Evolutionary conservation across 169 alveolate genomes (phyloP), one percentile per base, ranked within the genome.

Genomic region (Plasmodium malariae): DNA sequence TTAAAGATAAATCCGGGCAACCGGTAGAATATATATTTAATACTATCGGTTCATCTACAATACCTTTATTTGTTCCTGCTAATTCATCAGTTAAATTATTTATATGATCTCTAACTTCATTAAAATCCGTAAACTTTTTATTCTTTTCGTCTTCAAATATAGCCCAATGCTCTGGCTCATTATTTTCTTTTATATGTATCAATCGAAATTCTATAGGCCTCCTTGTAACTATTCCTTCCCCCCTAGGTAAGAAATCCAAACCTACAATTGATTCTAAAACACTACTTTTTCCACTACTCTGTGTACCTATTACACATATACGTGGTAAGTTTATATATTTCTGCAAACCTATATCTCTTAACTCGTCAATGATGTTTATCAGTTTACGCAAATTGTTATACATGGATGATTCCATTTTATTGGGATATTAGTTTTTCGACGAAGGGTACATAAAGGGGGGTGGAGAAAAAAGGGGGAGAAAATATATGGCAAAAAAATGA

Each of bases 221-320:
- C 67, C 99, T 95, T 3, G 99, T 98, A n/a, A 97, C 99, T 51
- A 98, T 97, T 3, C 99, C 99, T 86, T 98, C 99, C 17, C 99
- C 99, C 71, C 99, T 93, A 1, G 99, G 99, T 37, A 98, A 91
- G 93, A 98, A 98, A 90, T 98, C 99, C 57, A 98, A 88, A 5
- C 99, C 99, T 5, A 98, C 99, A 55, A 98, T 97, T 3, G 99
- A 96, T 93, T 98, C 99, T 19, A 98, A 94, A 3, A 98, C 99
- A 19, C 99, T 89, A 96, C 97, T 90, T 67, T 94, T 94, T 9
- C 97, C 97, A 40, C 97, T 94, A 63, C 97, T 95, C 67, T 96
- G 97, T 3, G 98, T 96, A 1, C 98, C 98, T 21, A 95, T 97
- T 0, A 95, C 97, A 48, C 97, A 94, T 30, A 96, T 96, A 17